Evolutionary conservation across 305 asterid species (phyloP).

Genomic region (Fraxinus platypoda): DNA sequence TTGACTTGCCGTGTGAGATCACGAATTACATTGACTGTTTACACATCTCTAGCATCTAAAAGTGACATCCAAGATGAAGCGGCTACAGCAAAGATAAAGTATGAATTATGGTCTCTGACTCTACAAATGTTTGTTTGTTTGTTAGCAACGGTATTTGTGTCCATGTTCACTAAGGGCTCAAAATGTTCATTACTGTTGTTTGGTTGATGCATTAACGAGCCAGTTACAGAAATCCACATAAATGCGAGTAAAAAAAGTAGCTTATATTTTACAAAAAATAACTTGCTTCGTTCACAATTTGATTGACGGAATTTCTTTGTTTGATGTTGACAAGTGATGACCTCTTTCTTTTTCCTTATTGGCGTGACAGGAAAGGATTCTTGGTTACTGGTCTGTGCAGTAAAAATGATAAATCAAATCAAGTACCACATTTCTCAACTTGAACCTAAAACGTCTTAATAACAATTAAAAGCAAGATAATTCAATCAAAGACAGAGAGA

Average conservation of each 20-base stretch:
- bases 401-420: neutral
- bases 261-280: neutral
- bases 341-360: neutral
- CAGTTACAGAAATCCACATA: neutral
- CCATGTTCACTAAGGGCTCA: neutral
- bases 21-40: neutral
- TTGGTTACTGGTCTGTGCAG: neutral
- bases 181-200: neutral
- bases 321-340: neutral
- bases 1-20: neutral
- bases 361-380: neutral
- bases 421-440: neutral
- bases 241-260: neutral
- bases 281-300: neutral
- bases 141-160: neutral
- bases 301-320: neutral
- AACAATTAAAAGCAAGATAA: neutral
- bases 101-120: neutral
- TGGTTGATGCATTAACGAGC: neutral
- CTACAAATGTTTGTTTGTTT: neutral
- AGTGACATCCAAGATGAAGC: neutral
- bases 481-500: neutral
- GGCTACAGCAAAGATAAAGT: neutral
- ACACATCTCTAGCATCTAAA: neutral
- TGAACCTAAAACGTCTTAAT: neutral